Percentiles rank a stretch among this genome's conserved stretches.
Conservation (phyloP, 805 yeast species). For the Metschnikowia corniflorae region DNA sequence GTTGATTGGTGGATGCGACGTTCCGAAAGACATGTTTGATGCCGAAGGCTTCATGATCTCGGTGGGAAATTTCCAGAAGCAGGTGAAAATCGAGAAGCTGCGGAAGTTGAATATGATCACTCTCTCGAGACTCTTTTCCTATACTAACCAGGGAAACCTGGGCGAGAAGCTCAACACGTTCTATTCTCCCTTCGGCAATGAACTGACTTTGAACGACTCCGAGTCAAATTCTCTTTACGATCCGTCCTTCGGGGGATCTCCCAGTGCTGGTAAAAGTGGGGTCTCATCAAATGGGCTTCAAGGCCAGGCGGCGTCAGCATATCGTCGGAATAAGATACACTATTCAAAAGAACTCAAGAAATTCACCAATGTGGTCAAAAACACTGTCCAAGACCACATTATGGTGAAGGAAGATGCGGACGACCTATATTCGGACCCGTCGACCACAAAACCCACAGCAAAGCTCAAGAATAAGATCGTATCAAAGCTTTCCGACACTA, state of each 20-base stretch:
- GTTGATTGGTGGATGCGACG: conserved; percentile 39
- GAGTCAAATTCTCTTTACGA: conserved; percentile 5
- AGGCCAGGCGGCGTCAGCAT: conserved; percentile 16
- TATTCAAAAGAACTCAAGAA: conserved; percentile 45
- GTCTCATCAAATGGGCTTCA: conserved; percentile 3
- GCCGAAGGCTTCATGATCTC: conserved; percentile 64
- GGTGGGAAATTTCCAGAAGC: conserved; percentile 76
- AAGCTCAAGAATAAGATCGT: conserved; percentile 33
- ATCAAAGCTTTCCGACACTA: conserved; percentile 30
- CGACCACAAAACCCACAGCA: conserved; percentile 18
- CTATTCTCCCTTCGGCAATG: conserved; percentile 13
- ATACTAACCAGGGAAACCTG: conserved; percentile 32
- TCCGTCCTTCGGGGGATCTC: conserved; percentile 2
- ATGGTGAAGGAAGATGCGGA: conserved; percentile 19
- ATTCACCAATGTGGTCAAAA: conserved; percentile 63
- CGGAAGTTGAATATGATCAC: conserved; percentile 58
- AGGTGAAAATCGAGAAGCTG: conserved; percentile 49
- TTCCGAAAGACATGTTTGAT: conserved; percentile 82
- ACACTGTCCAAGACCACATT: conserved; percentile 63
- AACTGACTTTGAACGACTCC: conserved; percentile 9
- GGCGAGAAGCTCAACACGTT: conserved; percentile 20
- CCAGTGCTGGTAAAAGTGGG: background rate
- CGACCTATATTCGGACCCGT: conserved; percentile 11
- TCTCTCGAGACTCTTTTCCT: conserved; percentile 30
- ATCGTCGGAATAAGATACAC: conserved; percentile 26